These are phyloP conservation scores for Ashbya aceris DNA, from an alignment of 1,139 yeast genomes.

Conservation along the genomic window DNA sequence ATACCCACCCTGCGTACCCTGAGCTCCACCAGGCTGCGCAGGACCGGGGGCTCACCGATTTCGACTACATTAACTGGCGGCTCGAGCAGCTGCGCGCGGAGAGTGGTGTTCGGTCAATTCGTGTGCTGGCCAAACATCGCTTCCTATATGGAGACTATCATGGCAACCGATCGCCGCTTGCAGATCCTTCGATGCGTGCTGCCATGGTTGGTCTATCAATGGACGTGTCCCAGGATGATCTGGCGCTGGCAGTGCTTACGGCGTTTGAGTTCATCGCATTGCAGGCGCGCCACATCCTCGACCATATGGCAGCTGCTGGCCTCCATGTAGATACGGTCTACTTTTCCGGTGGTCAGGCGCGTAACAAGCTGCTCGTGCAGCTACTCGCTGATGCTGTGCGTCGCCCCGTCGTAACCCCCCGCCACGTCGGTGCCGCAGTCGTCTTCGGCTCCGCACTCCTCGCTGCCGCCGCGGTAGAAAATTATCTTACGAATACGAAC, in stretches of 20 bases:
- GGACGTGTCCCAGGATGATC: slow-evolving; percentile 76
- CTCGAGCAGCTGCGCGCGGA: slow-evolving; percentile 60
- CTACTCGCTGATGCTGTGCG: slow-evolving; percentile 89
- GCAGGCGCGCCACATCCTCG: slow-evolving; percentile 91
- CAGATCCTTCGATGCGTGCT: slow-evolving; percentile 92
- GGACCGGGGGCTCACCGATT: slow-evolving; percentile 60
- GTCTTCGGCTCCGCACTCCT: slow-evolving; percentile 91
- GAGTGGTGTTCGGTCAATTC: slow-evolving; percentile 56
- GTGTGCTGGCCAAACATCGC: slow-evolving; percentile 70
- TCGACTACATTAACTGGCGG: slow-evolving; percentile 70
- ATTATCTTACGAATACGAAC: slow-evolving; percentile 5
- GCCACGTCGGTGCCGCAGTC: slow-evolving; percentile 93
- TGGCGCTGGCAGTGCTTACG: slow-evolving; percentile 79
- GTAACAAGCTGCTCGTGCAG: slow-evolving; percentile 82
- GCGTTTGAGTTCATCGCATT: slow-evolving; percentile 97
- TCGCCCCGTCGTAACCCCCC: slow-evolving; percentile 83
- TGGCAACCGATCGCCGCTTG: slow-evolving; percentile 94
- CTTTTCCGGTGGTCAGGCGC: slow-evolving; percentile 95
- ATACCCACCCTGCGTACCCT: slow-evolving; percentile 80
- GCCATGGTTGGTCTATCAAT: slow-evolving; percentile 84
- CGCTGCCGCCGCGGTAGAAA: slow-evolving; percentile 70
- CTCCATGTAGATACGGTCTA: slow-evolving; percentile 67
- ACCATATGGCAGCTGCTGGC: slow-evolving; percentile 71
- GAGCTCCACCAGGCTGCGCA: slow-evolving; percentile 57
- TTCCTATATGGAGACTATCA: slow-evolving; percentile 95